Percentiles rank a stretch among this genome's conserved stretches.
These are phyloP conservation scores for Penicillium macrosclerotiorum DNA, from an alignment of 495 filamentous ascomycete species.

Conservation along the genomic window DNA sequence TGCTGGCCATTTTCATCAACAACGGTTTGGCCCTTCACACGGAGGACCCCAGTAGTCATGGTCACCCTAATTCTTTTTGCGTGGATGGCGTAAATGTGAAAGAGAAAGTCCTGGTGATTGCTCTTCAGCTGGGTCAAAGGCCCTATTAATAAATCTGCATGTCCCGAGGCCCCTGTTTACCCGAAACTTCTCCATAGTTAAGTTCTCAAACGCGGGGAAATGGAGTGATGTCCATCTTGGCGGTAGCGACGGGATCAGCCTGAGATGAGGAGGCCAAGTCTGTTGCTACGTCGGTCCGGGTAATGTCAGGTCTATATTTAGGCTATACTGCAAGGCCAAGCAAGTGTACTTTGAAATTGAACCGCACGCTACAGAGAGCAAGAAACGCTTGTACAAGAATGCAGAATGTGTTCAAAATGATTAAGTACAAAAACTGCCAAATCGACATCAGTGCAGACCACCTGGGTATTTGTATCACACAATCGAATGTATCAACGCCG, in stretches of 20 bases:
- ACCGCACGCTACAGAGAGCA: background rate
- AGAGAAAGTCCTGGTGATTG: no score
- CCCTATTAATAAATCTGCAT: no score
- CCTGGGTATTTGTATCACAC: constrained; percentile 28
- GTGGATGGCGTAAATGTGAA: no score
- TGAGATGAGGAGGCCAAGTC: no score
- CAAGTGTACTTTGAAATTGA: no score
- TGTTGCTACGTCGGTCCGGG: no score
- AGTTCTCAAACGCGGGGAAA: constrained; percentile 6
- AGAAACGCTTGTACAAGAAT: background rate
- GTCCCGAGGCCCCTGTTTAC: no score
- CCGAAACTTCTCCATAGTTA: background rate
- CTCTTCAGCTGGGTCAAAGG: no score
- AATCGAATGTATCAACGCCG: constrained; percentile 22
- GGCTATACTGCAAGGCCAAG: constrained; percentile 5
- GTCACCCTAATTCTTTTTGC: background rate
- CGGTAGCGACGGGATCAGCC: no score
- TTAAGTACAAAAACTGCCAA: constrained; percentile 1
- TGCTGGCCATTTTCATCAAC: constrained; percentile 45
- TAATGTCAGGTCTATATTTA: no score
- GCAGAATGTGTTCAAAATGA: background rate
- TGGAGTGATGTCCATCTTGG: background rate
- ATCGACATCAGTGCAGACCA: constrained; percentile 16
- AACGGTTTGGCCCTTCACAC: constrained; percentile 43
- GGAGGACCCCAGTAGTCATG: constrained; percentile 40